Evolutionary conservation across 805 yeast species (phyloP).

Genomic region (Limtongozyma cylindracea): DNA sequence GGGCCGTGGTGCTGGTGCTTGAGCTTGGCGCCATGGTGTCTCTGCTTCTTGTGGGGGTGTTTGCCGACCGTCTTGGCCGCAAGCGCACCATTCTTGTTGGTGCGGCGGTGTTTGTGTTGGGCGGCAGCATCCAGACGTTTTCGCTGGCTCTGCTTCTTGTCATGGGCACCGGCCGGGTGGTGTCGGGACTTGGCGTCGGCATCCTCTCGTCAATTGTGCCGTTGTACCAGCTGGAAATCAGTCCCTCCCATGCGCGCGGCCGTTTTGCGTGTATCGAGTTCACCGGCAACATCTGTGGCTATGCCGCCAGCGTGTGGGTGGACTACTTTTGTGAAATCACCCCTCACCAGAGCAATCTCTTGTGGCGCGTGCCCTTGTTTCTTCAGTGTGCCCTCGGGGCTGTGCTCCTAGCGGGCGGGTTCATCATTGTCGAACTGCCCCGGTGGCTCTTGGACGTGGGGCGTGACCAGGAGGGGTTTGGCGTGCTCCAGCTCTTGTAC

Average conservation of each 20-base stretch:
- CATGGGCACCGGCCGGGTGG: conserved; percentile 50
- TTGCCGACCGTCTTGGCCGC: conserved; percentile 4
- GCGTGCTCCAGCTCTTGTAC: conserved; percentile 10
- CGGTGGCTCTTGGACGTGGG: conserved; percentile 76
- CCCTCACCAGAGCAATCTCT: conserved; percentile 12
- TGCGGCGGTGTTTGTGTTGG: conserved; percentile 3
- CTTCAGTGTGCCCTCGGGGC: conserved; percentile 56
- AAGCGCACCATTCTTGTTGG: conserved; percentile 4
- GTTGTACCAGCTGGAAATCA: conserved; percentile 68
- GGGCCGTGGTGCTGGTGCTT: conserved; percentile 1
- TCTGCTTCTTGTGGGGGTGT: conserved; percentile 3
- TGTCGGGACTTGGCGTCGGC: conserved; percentile 78
- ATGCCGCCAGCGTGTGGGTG: conserved; percentile 67
- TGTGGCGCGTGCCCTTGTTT: conserved; percentile 65
- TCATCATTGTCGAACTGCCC: conserved; percentile 68
- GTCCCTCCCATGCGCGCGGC: conserved; percentile 75
- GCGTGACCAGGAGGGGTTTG: conserved; percentile 28
- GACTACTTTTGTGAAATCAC: conserved; percentile 48
- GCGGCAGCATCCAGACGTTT: conserved; percentile 6
- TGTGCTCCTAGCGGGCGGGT: conserved; percentile 45
- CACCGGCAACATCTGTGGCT: conserved; percentile 68
- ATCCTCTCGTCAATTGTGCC: conserved; percentile 67
- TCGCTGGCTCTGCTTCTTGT: conserved; percentile 24
- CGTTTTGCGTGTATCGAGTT: conserved; percentile 70
- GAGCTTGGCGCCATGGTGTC: conserved; percentile 5